Conservation (phyloP, 2,329 filamentous ascomycete genomes). For the Leptographium radiaticola region DNA sequence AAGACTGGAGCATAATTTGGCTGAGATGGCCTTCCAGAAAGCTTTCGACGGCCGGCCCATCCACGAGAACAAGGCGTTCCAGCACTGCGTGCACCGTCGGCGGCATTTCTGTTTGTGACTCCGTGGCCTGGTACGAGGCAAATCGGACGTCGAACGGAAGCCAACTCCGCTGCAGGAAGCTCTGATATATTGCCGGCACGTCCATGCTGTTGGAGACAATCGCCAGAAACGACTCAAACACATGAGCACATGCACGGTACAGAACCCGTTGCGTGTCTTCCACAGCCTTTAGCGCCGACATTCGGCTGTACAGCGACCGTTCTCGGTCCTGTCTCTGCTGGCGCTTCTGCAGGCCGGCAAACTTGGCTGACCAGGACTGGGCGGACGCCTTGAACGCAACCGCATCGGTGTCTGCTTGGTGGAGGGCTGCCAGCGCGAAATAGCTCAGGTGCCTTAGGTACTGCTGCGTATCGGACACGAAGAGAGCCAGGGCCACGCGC, state of each 20-base stretch:
- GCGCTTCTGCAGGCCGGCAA: background rate
- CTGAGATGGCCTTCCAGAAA: slow-evolving; percentile 6
- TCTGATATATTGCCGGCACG: background rate
- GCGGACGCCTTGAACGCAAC: background rate
- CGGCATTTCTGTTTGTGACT: background rate
- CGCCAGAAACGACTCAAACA: slow-evolving; percentile 8
- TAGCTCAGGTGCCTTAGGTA: slow-evolving; percentile 5
- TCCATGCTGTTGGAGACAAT: background rate
- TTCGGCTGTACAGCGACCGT: slow-evolving; percentile 6
- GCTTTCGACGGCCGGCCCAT: slow-evolving; percentile 4
- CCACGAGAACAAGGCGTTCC: slow-evolving; percentile 5
- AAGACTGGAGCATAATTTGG: slow-evolving; percentile 1
- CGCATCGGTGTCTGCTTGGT: background rate
- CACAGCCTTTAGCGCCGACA: slow-evolving; percentile 8
- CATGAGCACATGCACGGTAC: background rate
- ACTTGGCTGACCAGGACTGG: background rate
- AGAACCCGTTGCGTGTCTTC: slow-evolving; percentile 3
- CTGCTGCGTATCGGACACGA: slow-evolving; percentile 6
- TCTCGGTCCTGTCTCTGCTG: background rate
- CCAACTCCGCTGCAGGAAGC: slow-evolving; percentile 4
- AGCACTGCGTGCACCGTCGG: background rate
- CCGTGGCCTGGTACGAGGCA: slow-evolving; percentile 1
- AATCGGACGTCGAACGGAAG: slow-evolving; percentile 7
- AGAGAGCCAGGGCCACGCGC: background rate
- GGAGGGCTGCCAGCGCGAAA: background rate